Base-by-base conservation (phyloP, 805 yeast genomes). In the Yamadazyma tumulicola region DNA sequence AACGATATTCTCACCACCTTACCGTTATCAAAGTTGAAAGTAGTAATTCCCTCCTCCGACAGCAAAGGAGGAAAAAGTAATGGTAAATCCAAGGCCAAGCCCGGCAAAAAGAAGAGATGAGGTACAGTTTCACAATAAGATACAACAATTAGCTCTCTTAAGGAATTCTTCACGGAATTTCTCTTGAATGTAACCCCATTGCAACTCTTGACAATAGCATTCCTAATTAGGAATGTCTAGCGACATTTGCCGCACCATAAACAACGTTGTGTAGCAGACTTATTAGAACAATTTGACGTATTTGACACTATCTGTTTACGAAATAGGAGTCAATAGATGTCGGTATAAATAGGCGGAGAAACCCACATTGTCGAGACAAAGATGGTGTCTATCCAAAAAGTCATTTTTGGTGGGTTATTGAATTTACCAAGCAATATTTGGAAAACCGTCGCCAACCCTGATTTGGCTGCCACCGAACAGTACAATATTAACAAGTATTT, bases 21-120 rank as follows among this genome's bases (percentile, higher is more conserved):
- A 20, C 81, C 89, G 7, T 86, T 83, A 2, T 76, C 79, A 32
- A 86, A 85, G 49, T 61, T 87, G 45, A 83, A 81, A 49, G 65
- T 81, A 19, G 67, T 75, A 2, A 57, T 77, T 27, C 83, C 88
- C 0, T 51, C 46, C 2, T 12, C 15, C 12, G 19, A 22, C 3
- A 9, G 21, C 6, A 27, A 19, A 5, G 28, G 36, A 5, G 26
- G 27, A 6, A 32, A 32, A 19, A 29, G 25, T 15, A 9, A 29
- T 26, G 27, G 27, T 11, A 28, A 33, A 16, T 26, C 45, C 10
- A 28, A 22, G 4, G 20, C 29, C 14, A 30, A 30, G 6, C 14
- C 31, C 2, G 20, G 15, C 12, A 37, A 37, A 18, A 48, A 48
- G 35, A 45, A 47, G 33, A 45, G n/a, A n/a, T n/a, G n/a, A n/a